Evolutionary conservation across 1,284 basidiomycete genomes (phyloP), one percentile per base, ranked within the genome.

Genomic region (Tylopilus sp.): DNA sequence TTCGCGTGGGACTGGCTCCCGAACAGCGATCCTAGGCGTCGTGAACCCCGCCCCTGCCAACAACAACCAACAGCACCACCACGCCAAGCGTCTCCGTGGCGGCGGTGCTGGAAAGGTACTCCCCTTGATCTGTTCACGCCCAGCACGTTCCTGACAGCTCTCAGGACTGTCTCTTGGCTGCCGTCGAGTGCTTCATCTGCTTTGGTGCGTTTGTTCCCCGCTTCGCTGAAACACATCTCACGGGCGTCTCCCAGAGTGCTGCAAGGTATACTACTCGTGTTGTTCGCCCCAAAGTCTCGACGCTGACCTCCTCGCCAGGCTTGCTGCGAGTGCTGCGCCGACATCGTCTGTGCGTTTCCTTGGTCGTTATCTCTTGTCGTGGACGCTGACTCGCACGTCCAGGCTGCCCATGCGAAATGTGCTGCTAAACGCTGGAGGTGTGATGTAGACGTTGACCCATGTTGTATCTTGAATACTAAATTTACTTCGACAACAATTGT

Each of bases 111-210:
- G 51, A 34, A 74, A 65, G 65, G 77, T 77, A 55, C 24, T 56
- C 55, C 6, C 7, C 38, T 17, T 7, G 9, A 18, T 15, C 11
- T 20, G 3, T 12, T 29, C 34, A 7, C 4, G 29, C 21, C 3
- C 10, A 33, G 24, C 26, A 4, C 8, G 0, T 18, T 7, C 17
- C 33, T 62, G 35, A 59, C 12, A 4, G 12, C 10, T 50, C 29
- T 34, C 52, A 78, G 77, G 77, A 80, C 59, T 78, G 77, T 62
- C 73, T 79, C 69, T 50, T 78, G 33, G 77, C 66, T 12, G 45
- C 66, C 15, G 14, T 79, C 34, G 71, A 71, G 46, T 78, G 76
- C 57, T 79, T 80, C 71, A 53, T 78, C 7, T 79, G 77, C 63
- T 80, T 78, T 57, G 77, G 75, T 77, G 52, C 53, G 73, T 71